phyloP scores from a whole-genome alignment of 495 filamentous ascomycete genomes.

The Tuber aestivum region DNA sequence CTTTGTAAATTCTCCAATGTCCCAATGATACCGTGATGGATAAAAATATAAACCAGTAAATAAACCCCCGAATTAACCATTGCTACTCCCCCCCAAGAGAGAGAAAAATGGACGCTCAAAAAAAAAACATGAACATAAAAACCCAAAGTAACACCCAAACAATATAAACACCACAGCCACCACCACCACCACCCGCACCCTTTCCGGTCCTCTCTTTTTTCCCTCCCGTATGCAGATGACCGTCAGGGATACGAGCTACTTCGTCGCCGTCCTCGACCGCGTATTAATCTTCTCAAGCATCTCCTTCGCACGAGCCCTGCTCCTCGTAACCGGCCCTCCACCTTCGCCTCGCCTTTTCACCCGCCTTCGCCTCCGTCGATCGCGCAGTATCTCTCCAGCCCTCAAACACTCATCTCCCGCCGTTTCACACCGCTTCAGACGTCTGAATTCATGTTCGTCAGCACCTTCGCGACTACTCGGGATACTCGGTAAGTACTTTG shows the following conservation, averaged over 20 bases:
- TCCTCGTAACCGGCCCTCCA: neutral
- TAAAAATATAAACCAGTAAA: neutral
- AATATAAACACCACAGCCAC: neutral
- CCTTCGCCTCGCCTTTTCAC: neutral
- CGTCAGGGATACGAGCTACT: neutral
- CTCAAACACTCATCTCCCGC: neutral
- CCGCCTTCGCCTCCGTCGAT: neutral
- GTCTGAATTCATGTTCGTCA: slow-evolving; percentile 6
- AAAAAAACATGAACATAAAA: neutral
- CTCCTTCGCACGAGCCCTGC: slow-evolving; percentile 1
- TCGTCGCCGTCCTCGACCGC: neutral
- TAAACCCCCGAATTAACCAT: neutral
- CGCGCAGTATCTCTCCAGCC: neutral
- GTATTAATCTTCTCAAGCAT: neutral
- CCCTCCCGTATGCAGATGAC: neutral
- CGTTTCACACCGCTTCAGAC: slow-evolving; percentile 3
- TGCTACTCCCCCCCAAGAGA: neutral
- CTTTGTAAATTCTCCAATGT: neutral
- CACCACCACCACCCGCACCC: neutral
- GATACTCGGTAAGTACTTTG: slow-evolving; percentile 29
- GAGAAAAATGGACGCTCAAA: neutral
- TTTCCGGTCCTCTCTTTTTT: neutral
- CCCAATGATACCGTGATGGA: neutral
- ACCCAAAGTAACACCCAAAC: neutral
- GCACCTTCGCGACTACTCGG: slow-evolving; percentile 17